Evolutionary conservation across 2,329 filamentous ascomycete genomes (phyloP).

Genomic region (Periglandula ipomoeae): DNA sequence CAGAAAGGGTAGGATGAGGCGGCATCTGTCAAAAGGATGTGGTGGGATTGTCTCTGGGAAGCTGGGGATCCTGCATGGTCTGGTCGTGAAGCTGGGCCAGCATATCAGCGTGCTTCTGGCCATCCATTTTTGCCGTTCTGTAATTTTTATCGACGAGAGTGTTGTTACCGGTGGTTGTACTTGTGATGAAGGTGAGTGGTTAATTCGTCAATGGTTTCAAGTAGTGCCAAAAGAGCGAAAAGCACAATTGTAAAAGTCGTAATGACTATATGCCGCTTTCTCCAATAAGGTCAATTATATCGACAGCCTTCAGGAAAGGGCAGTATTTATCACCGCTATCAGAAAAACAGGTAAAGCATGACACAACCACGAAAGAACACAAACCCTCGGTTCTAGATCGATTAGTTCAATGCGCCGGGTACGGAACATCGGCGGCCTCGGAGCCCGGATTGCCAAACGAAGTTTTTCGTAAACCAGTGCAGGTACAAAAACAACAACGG

Average conservation of each 20-base stretch:
- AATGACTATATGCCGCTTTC: no score
- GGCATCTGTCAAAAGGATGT: conserved; percentile 18
- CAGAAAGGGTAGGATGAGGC: conserved; percentile 14
- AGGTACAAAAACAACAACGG: neutral
- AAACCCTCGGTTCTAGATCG: neutral
- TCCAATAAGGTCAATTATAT: neutral
- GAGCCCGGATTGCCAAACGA: neutral
- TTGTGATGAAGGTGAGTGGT: no score
- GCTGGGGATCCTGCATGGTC: conserved; percentile 13
- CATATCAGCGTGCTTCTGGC: neutral
- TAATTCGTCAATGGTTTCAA: neutral
- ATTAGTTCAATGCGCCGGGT: neutral
- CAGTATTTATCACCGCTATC: neutral
- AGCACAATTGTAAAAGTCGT: no score
- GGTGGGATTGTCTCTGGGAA: conserved; percentile 17
- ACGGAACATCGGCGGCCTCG: neutral
- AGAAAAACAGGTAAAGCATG: neutral
- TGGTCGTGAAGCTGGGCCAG: conserved; percentile 5
- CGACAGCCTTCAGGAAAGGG: neutral
- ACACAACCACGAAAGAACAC: no score
- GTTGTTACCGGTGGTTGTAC: no score
- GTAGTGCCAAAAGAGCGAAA: neutral
- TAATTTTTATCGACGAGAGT: no score
- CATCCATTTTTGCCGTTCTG: conserved; percentile 1
- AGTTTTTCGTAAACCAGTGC: no score